Evolutionary conservation across 257 asterid species (phyloP).

Genomic region (Oldenlandia corymbosa): DNA sequence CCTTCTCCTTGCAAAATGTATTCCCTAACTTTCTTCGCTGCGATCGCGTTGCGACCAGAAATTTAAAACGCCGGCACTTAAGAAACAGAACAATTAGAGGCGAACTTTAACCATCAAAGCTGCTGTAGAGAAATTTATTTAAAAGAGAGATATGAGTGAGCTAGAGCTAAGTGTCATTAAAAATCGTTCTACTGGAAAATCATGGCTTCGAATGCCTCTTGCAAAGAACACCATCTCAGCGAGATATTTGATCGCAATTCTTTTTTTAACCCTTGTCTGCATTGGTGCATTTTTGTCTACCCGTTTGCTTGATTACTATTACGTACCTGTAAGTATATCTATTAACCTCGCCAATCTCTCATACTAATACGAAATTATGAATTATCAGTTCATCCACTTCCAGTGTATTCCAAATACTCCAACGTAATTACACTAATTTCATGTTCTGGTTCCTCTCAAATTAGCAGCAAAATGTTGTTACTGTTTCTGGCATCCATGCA

Average conservation of each 20-base stretch:
- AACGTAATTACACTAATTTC: no score
- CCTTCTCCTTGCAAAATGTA: no score
- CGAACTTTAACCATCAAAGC: not conserved
- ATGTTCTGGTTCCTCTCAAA: not conserved
- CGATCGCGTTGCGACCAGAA: no score
- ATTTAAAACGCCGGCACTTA: no score
- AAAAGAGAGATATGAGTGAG: constrained; percentile 5
- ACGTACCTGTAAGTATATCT: constrained; percentile 42
- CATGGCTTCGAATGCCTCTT: constrained; percentile 38
- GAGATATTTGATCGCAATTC: constrained; percentile 40
- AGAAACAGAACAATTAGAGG: no score
- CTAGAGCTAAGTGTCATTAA: constrained; percentile 2
- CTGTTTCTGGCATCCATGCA: constrained; percentile 18
- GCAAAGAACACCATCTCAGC: constrained; percentile 7
- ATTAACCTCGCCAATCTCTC: no score
- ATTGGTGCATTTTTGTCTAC: constrained; percentile 66
- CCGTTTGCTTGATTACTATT: constrained; percentile 59
- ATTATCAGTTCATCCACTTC: no score
- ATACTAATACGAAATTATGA: no score
- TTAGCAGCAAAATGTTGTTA: constrained; percentile 30
- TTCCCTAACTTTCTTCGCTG: no score
- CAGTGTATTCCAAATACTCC: no score
- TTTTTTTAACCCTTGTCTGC: constrained; percentile 38
- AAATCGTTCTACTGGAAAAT: constrained; percentile 23
- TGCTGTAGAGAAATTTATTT: not conserved